phyloP scores from a whole-genome alignment of 129 eudicot genomes.

The Dittrichia graveolens region DNA sequence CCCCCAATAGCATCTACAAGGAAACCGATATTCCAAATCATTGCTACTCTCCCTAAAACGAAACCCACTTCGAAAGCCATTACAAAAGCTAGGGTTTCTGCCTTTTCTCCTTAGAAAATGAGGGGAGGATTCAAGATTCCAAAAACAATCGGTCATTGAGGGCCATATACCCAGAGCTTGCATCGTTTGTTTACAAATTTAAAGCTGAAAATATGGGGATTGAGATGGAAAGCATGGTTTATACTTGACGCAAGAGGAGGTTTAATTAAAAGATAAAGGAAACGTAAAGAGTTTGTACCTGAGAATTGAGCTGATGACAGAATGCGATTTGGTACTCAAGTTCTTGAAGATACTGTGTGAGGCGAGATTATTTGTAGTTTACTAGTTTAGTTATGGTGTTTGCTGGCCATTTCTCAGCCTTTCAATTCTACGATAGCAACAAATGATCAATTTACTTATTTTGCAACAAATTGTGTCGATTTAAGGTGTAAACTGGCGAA shows the following conservation, averaged over 20 bases:
- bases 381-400: constrained; percentile 2
- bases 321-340: constrained; percentile 18
- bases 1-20: constrained; percentile 35
- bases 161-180: constrained; percentile 32
- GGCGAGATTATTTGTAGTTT: neutral
- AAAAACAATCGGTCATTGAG: constrained; percentile 29
- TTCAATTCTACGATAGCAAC: neutral
- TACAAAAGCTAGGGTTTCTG: constrained; percentile 31
- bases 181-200: constrained; percentile 30
- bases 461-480: too few relatives aligned
- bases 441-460: too few relatives aligned
- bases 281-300: constrained; percentile 23
- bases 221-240: constrained; percentile 35
- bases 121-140: constrained; percentile 23
- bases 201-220: constrained; percentile 7
- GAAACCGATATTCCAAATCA: constrained; percentile 33
- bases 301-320: constrained; percentile 20
- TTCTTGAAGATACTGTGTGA: constrained; percentile 13
- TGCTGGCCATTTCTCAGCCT: constrained; percentile 30
- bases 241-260: neutral
- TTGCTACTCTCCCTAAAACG: constrained; percentile 17
- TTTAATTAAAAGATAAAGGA: neutral
- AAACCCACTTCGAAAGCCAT: constrained; percentile 29
- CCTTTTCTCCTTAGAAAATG: constrained; percentile 22
- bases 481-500: too few relatives aligned